phyloP scores from a whole-genome alignment of 2,329 filamentous ascomycete genomes.

The Neonectria neomacrospora region DNA sequence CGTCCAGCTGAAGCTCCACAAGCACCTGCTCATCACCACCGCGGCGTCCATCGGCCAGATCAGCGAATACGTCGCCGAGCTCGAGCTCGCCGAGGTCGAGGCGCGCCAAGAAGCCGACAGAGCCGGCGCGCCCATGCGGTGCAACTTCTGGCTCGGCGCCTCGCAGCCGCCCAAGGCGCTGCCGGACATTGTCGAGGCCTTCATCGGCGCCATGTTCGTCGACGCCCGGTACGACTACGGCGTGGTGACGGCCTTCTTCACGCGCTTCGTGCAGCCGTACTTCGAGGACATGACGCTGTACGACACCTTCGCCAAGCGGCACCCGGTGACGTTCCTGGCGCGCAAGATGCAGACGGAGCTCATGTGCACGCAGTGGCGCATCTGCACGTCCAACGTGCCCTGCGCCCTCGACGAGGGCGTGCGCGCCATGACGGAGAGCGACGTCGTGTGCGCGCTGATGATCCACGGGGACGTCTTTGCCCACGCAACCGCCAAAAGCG shows the following conservation, averaged over 20 bases:
- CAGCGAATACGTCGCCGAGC: constrained; percentile 65
- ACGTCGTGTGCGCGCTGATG: constrained; percentile 77
- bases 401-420: constrained; percentile 55
- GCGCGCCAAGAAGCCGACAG: constrained; percentile 49
- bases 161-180: constrained; percentile 77
- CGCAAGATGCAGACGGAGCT: constrained; percentile 72
- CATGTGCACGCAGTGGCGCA: constrained; percentile 69
- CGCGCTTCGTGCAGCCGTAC: constrained; percentile 76
- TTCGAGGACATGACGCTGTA: constrained; percentile 90
- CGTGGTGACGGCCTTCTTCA: constrained; percentile 81
- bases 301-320: constrained; percentile 86
- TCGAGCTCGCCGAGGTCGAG: constrained; percentile 61
- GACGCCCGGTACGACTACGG: constrained; percentile 84
- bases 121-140: constrained; percentile 47
- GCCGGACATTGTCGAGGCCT: constrained; percentile 89
- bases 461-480: constrained; percentile 79
- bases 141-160: constrained; percentile 76
- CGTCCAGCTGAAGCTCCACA: constrained; percentile 81
- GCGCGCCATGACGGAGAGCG: constrained; percentile 54
- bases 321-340: constrained; percentile 81
- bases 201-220: constrained; percentile 90
- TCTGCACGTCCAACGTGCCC: constrained; percentile 60
- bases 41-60: constrained; percentile 56
- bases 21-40: constrained; percentile 71
- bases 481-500: constrained; percentile 69